Evolutionary conservation across 2,329 filamentous ascomycete genomes (phyloP).

Genomic region (Simplicillium aogashimaense): DNA sequence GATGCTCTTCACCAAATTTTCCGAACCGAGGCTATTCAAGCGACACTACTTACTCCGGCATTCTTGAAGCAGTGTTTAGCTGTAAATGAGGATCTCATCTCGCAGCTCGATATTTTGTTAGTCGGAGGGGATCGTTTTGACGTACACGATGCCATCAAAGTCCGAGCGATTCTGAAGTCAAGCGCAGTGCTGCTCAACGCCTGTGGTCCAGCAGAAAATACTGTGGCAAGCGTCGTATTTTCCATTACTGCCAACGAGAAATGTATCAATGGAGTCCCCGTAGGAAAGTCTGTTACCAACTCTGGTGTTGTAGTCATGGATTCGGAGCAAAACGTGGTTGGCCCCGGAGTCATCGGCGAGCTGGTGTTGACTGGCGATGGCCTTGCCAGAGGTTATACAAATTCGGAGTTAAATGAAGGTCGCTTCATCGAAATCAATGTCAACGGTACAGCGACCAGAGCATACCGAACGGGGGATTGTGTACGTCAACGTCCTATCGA

Average conservation of each 20-base stretch:
- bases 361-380: neutral
- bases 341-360: neutral
- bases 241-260: neutral
- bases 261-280: too few species aligned
- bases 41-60: too few species aligned
- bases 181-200: neutral
- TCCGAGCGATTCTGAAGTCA: neutral
- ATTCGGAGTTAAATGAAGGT: neutral
- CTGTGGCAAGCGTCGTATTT: neutral
- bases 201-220: neutral
- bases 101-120: neutral
- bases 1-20: neutral
- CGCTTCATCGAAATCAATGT: neutral
- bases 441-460: neutral
- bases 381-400: neutral
- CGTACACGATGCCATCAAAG: neutral
- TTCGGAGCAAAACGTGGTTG: neutral
- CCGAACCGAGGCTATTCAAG: neutral
- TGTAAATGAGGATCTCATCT: neutral
- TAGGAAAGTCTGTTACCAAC: neutral
- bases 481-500: constrained; percentile 11
- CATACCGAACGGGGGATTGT: neutral
- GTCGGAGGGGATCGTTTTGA: neutral
- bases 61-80: too few species aligned
- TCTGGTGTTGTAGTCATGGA: neutral